Base-by-base conservation (phyloP, 106 monocot genomes). In the Acanthochlamys bracteata region DNA sequence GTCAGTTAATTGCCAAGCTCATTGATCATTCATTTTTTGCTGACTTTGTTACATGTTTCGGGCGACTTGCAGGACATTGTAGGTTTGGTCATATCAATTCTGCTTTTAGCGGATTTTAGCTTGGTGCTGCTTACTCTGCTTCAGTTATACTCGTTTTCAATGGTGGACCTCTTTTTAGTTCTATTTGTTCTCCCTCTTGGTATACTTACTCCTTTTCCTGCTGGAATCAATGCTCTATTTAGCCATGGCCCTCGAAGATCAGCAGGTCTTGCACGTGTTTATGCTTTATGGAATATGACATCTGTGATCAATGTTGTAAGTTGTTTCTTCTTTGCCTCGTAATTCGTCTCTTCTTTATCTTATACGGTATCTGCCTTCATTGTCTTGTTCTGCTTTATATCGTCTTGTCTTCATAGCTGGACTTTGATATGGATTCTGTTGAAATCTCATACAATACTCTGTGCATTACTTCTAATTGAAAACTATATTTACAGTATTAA, bases 281-380 rank as follows among this genome's bases (percentile, higher is more conserved):
- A 98, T 75, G 91, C 96, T 26, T 69, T 91, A 39, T 98, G 96
- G 96, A 98, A 92, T 69, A 73, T 90, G 39, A 85, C 84, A 47
- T 98, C 96, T 9, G 65, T 98, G 69, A 74, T 91, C 74, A 98
- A 98, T 75, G 96, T 91, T 43, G 96, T 98, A 81, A 88, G 96
- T 63, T 45, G 49, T 49, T 49, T 49, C 49, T 49, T 9, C 49
- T 14, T 49, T 9, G 2, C 10, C 33, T 9, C 9, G 49, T 49
- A n/a, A n/a, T n/a, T n/a, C n/a, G n/a, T 49, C 49, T 14, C 12
- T 49, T 1, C 9, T 49, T 49, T 9, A 17, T 49, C 2, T 10
- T 49, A 14, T 49, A 9, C 10, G 51, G 51, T 51, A 19, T 51
- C n/a, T 13, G n/a, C 8, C 51, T 51, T 51, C 4, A 2, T 15